Conservation (phyloP, 495 filamentous ascomycete genomes). For the Penicillium argentinense region DNA sequence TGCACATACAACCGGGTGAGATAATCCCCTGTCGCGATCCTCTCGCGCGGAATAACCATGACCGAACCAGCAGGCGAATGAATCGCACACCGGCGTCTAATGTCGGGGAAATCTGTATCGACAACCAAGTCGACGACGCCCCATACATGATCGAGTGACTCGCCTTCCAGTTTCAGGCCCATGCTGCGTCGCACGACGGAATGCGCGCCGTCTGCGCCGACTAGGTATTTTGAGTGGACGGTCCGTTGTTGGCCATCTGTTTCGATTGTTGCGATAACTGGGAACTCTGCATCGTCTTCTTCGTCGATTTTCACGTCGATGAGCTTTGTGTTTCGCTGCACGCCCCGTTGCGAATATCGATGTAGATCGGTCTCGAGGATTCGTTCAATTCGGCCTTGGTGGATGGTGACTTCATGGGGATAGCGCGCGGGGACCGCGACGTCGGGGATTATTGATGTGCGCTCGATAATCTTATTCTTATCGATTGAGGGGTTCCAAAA, state of each 20-base stretch:
- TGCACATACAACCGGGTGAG: conserved; percentile 68
- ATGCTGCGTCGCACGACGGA: conserved; percentile 59
- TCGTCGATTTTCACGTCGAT: conserved; percentile 56
- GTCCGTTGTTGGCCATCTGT: conserved; percentile 46
- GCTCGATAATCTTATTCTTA: conserved; percentile 51
- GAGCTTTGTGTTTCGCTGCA: conserved; percentile 53
- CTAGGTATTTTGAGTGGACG: conserved; percentile 62
- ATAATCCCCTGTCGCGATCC: conserved; percentile 52
- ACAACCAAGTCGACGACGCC: conserved; percentile 66
- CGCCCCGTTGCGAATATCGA: conserved; percentile 48
- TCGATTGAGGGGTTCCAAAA: conserved; percentile 51
- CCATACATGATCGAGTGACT: conserved; percentile 65
- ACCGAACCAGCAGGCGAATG: conserved; percentile 66
- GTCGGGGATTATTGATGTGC: conserved; percentile 47
- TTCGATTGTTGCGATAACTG: conserved; percentile 32
- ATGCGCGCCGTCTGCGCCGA: conserved; percentile 69
- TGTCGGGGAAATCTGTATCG: conserved; percentile 70
- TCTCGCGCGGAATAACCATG: conserved; percentile 71
- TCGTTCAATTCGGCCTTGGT: conserved; percentile 62
- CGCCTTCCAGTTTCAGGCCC: conserved; percentile 58
- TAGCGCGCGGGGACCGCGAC: conserved; percentile 48
- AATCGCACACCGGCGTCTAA: conserved; percentile 64
- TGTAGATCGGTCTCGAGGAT: conserved; percentile 58
- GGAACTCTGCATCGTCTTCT: conserved; percentile 54
- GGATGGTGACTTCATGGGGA: conserved; percentile 57